Evolutionary conservation across 1,139 yeast genomes (phyloP).

Genomic region (Wickerhamomyces sp.): DNA sequence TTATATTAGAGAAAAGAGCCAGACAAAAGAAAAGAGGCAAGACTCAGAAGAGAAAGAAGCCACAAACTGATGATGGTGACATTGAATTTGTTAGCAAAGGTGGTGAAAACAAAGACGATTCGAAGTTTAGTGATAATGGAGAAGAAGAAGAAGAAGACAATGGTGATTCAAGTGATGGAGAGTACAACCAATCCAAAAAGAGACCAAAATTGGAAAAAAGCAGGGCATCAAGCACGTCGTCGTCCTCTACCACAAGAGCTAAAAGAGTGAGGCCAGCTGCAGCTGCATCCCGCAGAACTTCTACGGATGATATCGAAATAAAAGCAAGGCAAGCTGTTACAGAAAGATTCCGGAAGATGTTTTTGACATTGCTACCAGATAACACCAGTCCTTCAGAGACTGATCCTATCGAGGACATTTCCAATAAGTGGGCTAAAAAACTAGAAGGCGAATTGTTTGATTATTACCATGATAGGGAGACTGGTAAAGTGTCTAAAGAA

Average conservation of each 20-base stretch:
- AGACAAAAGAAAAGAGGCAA: slow-evolving; percentile 3
- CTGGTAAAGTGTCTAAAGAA: slow-evolving; percentile 27
- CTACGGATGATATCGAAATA: slow-evolving; percentile 15
- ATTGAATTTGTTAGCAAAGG: slow-evolving; percentile 11
- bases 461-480: slow-evolving; percentile 34
- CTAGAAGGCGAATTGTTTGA: slow-evolving; percentile 38
- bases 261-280: slow-evolving; percentile 3
- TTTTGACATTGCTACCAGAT: slow-evolving; percentile 11
- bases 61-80: slow-evolving; percentile 6
- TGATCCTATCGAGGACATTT: slow-evolving; percentile 35
- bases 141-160: slow-evolving; percentile 2
- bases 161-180: slow-evolving; percentile 3
- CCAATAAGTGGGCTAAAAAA: slow-evolving; percentile 31
- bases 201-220: not conserved
- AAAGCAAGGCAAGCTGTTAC: slow-evolving; percentile 20
- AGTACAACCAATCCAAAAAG: slow-evolving; percentile 3
- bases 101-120: slow-evolving; percentile 9
- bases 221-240: not conserved
- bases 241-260: not conserved
- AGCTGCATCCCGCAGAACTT: not conserved
- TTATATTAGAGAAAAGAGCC: slow-evolving; percentile 10
- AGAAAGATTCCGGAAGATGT: slow-evolving; percentile 22
- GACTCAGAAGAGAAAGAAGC: not conserved
- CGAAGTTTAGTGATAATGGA: slow-evolving; percentile 5
- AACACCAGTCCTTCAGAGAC: slow-evolving; percentile 9